Base-by-base conservation (phyloP, 805 yeast genomes). In the Torulaspora indica region DNA sequence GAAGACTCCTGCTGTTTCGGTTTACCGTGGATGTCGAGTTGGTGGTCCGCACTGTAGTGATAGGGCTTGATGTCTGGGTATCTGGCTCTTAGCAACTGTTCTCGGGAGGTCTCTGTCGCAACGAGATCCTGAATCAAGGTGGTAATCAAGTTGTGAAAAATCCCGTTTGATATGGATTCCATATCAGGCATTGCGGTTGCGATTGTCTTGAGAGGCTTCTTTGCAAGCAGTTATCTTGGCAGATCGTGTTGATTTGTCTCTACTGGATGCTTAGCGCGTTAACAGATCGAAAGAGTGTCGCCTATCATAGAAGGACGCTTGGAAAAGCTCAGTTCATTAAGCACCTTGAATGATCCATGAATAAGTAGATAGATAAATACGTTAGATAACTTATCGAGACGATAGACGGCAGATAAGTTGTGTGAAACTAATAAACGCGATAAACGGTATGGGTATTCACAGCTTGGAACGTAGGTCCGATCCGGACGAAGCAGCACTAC, bases 1-100 rank as follows among this genome's bases (percentile, higher is more conserved):
- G 68, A 59, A 4, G 64, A 60, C 33, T 63, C 68, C 39, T 56
- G 64, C 31, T 53, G 58, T 35, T 62, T 63, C 2, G 61, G 57
- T 8, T 39, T 40, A 7, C 66, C 68, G 38, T 53, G 43, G 8
- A 63, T 55, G 42, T 63, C 66, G 10, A 56, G 40, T 13, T 37
- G 47, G 1, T 62, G 65, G n/a, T 49, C 46, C 3, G 56, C 48
- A 43, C 62, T 64, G 35, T 49, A 50, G 29, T 48, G 43, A 41
- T 62, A 62, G 8, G 63, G 59, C 34, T 48, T 51, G 23, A 53
- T 29, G 23, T 54, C 45, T 5, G 60, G 60, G 36, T 59, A 62
- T 25, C 60, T 45, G 5, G 56, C 23, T 5, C 49, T 45, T 8
- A 61, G 43, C 33, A 49, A 30, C 33, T 58, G 59, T 20, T 53